Evolutionary conservation across 192 early-diverging fungal genomes (phyloP).

Genomic region (Chytriomyces sp.): DNA sequence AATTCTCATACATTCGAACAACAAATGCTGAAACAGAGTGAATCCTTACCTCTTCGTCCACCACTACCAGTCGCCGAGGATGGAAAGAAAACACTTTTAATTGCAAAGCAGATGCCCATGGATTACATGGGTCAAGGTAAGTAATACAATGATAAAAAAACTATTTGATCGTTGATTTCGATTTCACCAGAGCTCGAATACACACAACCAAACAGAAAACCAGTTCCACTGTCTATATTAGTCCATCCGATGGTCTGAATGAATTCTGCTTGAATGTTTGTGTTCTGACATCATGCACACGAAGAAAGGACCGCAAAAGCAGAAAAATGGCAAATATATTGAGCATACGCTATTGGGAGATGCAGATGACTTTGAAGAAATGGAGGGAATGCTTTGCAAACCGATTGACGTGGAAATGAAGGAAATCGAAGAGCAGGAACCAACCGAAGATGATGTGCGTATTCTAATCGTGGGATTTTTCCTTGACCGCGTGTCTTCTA

Average conservation of each 20-base stretch:
- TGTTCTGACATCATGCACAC: background rate
- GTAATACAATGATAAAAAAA: background rate
- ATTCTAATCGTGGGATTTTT: background rate
- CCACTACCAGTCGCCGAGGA: conserved; percentile 4
- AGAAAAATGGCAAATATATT: conserved; percentile 28
- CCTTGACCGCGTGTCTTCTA: background rate
- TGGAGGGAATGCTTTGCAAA: conserved; percentile 30
- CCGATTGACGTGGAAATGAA: too few species aligned
- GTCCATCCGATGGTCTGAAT: conserved; percentile 24
- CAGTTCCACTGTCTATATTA: conserved; percentile 43
- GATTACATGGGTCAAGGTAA: conserved; percentile 49
- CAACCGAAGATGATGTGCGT: background rate
- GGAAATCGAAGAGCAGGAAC: background rate
- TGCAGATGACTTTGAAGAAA: conserved; percentile 38
- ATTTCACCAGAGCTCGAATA: conserved; percentile 36
- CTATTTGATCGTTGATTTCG: background rate
- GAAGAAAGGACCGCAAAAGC: conserved; percentile 19
- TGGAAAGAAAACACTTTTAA: conserved; percentile 17
- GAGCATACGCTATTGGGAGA: conserved; percentile 46
- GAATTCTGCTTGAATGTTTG: background rate
- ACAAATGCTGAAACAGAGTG: too few species aligned
- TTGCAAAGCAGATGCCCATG: conserved; percentile 37
- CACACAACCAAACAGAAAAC: conserved; percentile 27
- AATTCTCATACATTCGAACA: too few species aligned
- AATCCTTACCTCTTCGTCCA: too few species aligned